Base-by-base conservation (phyloP, 192 early-diverging fungal genomes). In the Linnemannia elongata region DNA sequence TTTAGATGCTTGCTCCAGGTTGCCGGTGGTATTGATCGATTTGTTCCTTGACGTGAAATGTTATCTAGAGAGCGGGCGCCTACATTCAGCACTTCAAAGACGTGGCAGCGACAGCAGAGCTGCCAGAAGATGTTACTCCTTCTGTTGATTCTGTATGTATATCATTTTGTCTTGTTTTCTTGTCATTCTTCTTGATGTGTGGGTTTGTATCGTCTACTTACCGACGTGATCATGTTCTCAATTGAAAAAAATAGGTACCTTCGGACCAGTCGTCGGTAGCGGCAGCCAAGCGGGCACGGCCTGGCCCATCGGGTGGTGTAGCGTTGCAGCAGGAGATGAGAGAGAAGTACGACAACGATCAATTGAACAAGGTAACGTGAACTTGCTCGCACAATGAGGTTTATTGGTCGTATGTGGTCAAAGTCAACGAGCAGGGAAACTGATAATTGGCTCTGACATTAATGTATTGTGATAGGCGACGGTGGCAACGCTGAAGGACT, bases 401-500 rank as follows among this genome's bases (percentile, higher is more conserved):
- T 27, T 35, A 52, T n/a, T 18, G 36, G 4, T 73, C 36, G 4
- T 69, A 10, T 42, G 45, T 22, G 27, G 10, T 22, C 15, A 22
- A 35, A 45, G 22, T 36, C 45, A 66, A 22, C 18, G 4, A 38
- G 27, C 35, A 22, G 6, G 13, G 10, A 54, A 36, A 35, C 45
- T 7, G n/a, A n/a, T 6, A 42, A 30, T 75, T 75, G 33, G 35
- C 15, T 66, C 60, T 8, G 30, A 6, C 18, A 22, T 74, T 6
- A 6, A 18, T 74, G 36, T 74, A 13, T 30, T 18, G 30, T 41
- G 52, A 42, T 75, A 89, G 88, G 82, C 75, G 20, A 92, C 91
- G 30, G 85, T 93, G 49, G 78, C 87, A 7, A 83, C 75, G 38
- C 72, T 93, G 41, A 91, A 82, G 35, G 88, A 72, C 13, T 93